phyloP scores from a whole-genome alignment of 441 rosid genomes.

The Kokia cookei region DNA sequence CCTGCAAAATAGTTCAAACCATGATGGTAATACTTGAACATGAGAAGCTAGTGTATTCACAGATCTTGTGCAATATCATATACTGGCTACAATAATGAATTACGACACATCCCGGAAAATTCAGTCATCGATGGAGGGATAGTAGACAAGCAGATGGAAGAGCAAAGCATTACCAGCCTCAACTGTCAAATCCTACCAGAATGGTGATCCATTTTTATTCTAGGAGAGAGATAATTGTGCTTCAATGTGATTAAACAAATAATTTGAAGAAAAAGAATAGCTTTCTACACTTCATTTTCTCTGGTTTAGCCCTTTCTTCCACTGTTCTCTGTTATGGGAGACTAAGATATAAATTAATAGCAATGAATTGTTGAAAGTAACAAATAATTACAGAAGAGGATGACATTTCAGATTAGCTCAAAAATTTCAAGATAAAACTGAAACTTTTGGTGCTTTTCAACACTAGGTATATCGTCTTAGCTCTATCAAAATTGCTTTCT shows the following conservation, averaged over 20 bases:
- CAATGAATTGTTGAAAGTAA: background rate
- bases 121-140: too few relatives aligned
- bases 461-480: constrained; percentile 19
- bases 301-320: background rate
- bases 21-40: constrained; percentile 7
- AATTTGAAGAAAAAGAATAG: background rate
- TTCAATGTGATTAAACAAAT: background rate
- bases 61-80: background rate
- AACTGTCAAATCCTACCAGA: background rate
- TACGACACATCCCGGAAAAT: background rate
- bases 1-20: constrained; percentile 15
- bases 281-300: background rate
- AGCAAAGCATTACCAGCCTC: too few relatives aligned
- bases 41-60: background rate
- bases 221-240: background rate
- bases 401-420: background rate
- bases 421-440: constrained; percentile 4
- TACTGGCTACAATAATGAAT: background rate
- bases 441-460: constrained; percentile 16
- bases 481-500: constrained; percentile 44
- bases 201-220: background rate
- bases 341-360: background rate
- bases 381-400: background rate
- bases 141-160: too few relatives aligned
- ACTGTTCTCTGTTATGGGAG: background rate